Percentiles rank a stretch among this genome's conserved stretches.
Evolutionary conservation across 2,329 filamentous ascomycete species (phyloP).

Genomic region (Huntiella omanensis): DNA sequence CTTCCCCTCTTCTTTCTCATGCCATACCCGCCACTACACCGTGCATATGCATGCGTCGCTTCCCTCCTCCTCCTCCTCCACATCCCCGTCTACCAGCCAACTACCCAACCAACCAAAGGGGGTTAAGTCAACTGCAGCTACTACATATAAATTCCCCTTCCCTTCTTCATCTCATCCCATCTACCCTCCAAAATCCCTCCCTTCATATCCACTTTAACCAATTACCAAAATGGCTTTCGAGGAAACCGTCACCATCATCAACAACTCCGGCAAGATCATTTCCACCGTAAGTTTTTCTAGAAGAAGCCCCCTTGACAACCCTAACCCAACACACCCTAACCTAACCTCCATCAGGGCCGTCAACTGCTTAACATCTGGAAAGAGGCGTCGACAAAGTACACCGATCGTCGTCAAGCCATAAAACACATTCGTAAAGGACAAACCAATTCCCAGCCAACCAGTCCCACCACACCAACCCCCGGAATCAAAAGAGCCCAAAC

Average conservation of each 20-base stretch:
- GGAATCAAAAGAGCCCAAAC: conserved; percentile 14
- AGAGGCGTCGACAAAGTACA: conserved; percentile 74
- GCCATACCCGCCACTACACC: too few relatives aligned
- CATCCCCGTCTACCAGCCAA: neutral
- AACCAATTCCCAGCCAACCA: conserved; percentile 20
- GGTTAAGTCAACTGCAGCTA: neutral
- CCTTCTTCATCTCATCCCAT: neutral
- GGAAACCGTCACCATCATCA: conserved; percentile 76
- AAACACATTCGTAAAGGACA: conserved; percentile 46
- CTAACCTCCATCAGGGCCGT: conserved; percentile 45
- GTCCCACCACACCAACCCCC: neutral
- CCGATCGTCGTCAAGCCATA: conserved; percentile 70
- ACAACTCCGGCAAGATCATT: conserved; percentile 78
- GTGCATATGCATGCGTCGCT: neutral
- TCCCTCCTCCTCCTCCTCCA: neutral
- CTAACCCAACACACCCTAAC: neutral
- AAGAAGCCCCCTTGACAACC: neutral
- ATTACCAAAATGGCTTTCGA: conserved; percentile 23
- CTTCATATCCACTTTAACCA: neutral
- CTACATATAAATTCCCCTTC: neutral
- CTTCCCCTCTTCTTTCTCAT: too few relatives aligned
- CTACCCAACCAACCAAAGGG: neutral
- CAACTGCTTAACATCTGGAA: conserved; percentile 81
- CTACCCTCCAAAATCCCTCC: neutral
- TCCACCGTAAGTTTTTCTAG: conserved; percentile 45